Percentiles rank a stretch among this genome's conserved stretches.
phyloP scores from a whole-genome alignment of 2,329 filamentous ascomycete genomes.

The Allantophomopsis cytisporea region DNA sequence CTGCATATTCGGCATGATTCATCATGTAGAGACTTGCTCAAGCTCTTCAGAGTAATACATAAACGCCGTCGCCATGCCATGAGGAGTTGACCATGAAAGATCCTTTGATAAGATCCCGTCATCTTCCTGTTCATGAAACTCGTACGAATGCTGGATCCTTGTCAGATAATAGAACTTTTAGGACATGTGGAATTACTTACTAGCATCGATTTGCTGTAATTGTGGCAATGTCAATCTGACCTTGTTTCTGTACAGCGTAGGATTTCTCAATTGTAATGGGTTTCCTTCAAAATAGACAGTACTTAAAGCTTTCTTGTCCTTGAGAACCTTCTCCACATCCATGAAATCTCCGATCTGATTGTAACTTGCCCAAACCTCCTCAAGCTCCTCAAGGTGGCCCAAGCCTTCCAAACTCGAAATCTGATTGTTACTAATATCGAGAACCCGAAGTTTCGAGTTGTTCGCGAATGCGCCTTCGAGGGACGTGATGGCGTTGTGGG shows the following conservation, averaged over 20 bases:
- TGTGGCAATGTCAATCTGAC: constrained; percentile 77
- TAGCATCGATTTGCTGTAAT: constrained; percentile 89
- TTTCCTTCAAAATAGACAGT: constrained; percentile 98
- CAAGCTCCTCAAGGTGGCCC: constrained; percentile 52
- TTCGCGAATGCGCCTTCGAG: constrained; percentile 55
- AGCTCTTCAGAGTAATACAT: no score
- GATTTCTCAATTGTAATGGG: constrained; percentile 65
- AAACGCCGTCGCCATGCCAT: no score
- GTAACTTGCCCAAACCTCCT: constrained; percentile 91
- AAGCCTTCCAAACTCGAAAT: constrained; percentile 64
- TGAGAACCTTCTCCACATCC: constrained; percentile 68
- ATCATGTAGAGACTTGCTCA: no score
- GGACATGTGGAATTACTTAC: constrained; percentile 42
- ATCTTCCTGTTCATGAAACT: constrained; percentile 10
- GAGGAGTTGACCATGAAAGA: no score
- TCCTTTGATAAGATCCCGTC: no score
- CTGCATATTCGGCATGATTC: no score
- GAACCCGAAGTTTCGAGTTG: constrained; percentile 54
- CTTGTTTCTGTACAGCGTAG: constrained; percentile 91
- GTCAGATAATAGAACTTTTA: neutral
- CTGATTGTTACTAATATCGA: constrained; percentile 86
- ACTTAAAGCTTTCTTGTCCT: constrained; percentile 64
- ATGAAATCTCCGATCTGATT: constrained; percentile 69
- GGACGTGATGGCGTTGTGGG: constrained; percentile 77
- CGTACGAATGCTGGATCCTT: constrained; percentile 14